phyloP scores from a whole-genome alignment of 805 yeast genomes.

The Cyberlindnera xylosilytica region DNA sequence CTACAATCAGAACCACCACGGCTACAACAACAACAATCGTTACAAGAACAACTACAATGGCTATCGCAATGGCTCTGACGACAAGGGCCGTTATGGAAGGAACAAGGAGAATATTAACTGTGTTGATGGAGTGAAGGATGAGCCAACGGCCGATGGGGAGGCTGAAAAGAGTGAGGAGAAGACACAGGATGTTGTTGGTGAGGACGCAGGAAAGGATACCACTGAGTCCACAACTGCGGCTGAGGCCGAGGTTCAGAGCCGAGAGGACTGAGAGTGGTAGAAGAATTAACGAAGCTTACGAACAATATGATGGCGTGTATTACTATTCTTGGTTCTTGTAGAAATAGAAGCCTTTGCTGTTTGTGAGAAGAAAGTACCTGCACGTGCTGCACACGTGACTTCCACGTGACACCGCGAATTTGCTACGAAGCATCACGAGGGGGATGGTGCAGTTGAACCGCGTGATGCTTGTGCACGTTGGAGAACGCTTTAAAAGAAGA shows the following conservation, averaged over 20 bases:
- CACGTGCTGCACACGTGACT: too few relatives aligned
- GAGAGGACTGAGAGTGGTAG: neutral
- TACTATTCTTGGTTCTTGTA: too few relatives aligned
- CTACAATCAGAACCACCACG: constrained; percentile 5
- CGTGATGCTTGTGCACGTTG: too few relatives aligned
- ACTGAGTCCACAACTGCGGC: too few relatives aligned
- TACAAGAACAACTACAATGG: constrained; percentile 7
- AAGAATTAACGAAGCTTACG: constrained; percentile 8
- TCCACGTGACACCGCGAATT: too few relatives aligned
- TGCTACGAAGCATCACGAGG: too few relatives aligned
- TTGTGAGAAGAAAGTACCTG: too few relatives aligned
- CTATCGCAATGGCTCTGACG: constrained; percentile 11
- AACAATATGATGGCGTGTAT: constrained; percentile 1
- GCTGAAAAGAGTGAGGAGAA: neutral
- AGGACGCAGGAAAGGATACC: too few relatives aligned
- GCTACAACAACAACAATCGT: constrained; percentile 6
- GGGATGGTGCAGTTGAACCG: too few relatives aligned
- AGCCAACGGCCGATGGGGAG: neutral
- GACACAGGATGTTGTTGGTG: too few relatives aligned
- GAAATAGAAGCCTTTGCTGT: too few relatives aligned
- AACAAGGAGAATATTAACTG: constrained; percentile 1
- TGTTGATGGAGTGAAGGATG: constrained; percentile 1
- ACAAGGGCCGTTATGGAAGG: constrained; percentile 1
- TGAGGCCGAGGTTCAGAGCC: too few relatives aligned
- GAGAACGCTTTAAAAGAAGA: neutral